These are phyloP conservation scores for Exophiala phaeomuriformis DNA, from an alignment of 2,329 filamentous ascomycete genomes.

Conservation along the genomic window DNA sequence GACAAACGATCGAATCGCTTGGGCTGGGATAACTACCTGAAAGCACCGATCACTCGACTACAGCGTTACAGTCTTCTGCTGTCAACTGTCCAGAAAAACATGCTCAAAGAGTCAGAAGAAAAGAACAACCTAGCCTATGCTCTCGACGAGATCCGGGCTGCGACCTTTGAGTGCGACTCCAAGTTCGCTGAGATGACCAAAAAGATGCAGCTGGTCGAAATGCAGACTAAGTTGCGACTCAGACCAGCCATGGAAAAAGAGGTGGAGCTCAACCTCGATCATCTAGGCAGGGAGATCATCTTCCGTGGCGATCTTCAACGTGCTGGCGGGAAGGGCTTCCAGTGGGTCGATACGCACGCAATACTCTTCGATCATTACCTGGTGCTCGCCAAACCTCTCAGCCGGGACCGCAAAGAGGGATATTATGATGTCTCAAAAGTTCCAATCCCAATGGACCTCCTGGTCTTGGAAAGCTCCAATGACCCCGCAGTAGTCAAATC, in stretches of 20 bases:
- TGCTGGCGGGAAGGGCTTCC: constrained; percentile 79
- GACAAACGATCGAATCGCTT: constrained; percentile 75
- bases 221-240: constrained; percentile 74
- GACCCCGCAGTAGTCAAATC: constrained; percentile 85
- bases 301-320: constrained; percentile 83
- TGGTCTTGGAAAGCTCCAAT: constrained; percentile 85
- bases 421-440: constrained; percentile 89
- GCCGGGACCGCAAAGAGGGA: constrained; percentile 63
- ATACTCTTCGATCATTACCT: constrained; percentile 95
- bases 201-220: constrained; percentile 79
- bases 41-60: constrained; percentile 83
- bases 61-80: constrained; percentile 85
- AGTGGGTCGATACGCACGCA: constrained; percentile 88
- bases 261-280: constrained; percentile 81
- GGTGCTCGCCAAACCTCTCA: constrained; percentile 68
- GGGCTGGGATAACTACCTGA: constrained; percentile 90
- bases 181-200: constrained; percentile 89
- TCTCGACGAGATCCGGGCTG: constrained; percentile 82
- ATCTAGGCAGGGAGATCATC: constrained; percentile 85
- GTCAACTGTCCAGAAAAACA: constrained; percentile 74
- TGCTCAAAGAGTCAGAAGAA: constrained; percentile 76
- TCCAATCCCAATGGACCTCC: constrained; percentile 91
- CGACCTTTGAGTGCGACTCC: constrained; percentile 82
- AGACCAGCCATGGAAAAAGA: constrained; percentile 76
- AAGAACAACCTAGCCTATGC: constrained; percentile 76